Evolutionary conservation across 345 rosid genomes (phyloP), one percentile per base, ranked within the genome.

Genomic region (Conringia planisiliqua): DNA sequence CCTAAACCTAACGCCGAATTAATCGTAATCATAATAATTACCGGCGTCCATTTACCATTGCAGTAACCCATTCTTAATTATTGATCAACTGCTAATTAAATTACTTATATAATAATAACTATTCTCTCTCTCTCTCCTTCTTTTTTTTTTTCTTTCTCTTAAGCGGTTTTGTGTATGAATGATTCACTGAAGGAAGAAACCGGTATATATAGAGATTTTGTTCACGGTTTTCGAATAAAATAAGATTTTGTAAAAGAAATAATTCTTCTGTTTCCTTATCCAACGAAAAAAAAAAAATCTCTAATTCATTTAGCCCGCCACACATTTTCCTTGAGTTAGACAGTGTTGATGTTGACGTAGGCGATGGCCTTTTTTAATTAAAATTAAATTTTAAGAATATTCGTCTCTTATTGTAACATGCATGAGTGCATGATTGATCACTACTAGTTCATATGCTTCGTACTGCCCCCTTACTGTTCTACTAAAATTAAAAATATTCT

Each of bases 1-100:
- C 73, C 84, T 57, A 80, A 58, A 6, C 90, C 83, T 26, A 79
- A 71, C 3, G 81, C 83, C 18, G 82, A 80, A 44, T 85, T 85
- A 30, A 88, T 77, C 0, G 58, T 24, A 22, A 85, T 17, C 90
- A 88, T 86, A 0, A 75, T 75, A 2, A 80, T 39, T 30, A 83
- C 78, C 47, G 90, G 87, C 27, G 83, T 85, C 90, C 88, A 84
- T 55, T 81, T 73, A 67, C 78, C 82, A 62, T 78, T 26, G 39
- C 82, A 78, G 39, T 78, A 73, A 62, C 71, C 65, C 82, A 73
- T 70, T 36, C 10, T n/a, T 65, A 46, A 1, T 24, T 54, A 16
- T 17, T 46, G 10, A 24, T 13, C 14, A 29, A 26, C 13, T 44
- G 0, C 14, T 24, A 40, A 62, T 0, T 55, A 64, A 17, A 26